These are phyloP conservation scores for Penicillium parvum DNA, from an alignment of 495 filamentous ascomycete species.

Conservation along the genomic window DNA sequence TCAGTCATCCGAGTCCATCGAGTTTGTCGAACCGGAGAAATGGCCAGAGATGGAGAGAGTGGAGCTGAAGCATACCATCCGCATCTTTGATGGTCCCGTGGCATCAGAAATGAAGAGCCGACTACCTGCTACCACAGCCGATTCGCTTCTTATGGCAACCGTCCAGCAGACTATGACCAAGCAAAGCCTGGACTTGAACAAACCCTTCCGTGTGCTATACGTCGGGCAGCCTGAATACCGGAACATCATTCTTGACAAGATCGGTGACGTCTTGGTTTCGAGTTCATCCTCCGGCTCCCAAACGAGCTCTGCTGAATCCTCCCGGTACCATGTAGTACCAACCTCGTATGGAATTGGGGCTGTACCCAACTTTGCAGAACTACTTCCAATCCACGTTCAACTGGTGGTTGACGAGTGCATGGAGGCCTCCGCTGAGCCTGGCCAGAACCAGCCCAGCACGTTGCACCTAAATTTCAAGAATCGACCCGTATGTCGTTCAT, in stretches of 20 bases:
- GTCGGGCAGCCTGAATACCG: conserved; percentile 59
- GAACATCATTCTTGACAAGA: conserved; percentile 69
- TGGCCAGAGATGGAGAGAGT: conserved; percentile 49
- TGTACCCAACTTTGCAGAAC: conserved; percentile 58
- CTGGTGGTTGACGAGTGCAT: conserved; percentile 71
- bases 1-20: conserved; percentile 47
- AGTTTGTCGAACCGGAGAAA: conserved; percentile 56
- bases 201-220: conserved; percentile 67
- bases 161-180: conserved; percentile 71
- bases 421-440: conserved; percentile 44
- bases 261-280: conserved; percentile 59
- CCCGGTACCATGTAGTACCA: conserved; percentile 70
- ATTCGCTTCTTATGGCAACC: conserved; percentile 46
- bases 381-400: conserved; percentile 71
- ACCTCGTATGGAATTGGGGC: conserved; percentile 60
- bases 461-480: conserved; percentile 59
- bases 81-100: conserved; percentile 51
- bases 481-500: conserved; percentile 40
- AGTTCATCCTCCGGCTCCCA: conserved; percentile 39
- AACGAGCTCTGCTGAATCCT: conserved; percentile 49
- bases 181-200: conserved; percentile 55
- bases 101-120: conserved; percentile 43
- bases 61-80: conserved; percentile 60
- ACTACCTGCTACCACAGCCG: conserved; percentile 25
- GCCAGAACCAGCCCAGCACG: conserved; percentile 37